A percentile compares a stretch with the other conserved stretches of the same genome.
phyloP scores from a whole-genome alignment of 164 flowering plant genomes.

The Aristolochia californica region DNA sequence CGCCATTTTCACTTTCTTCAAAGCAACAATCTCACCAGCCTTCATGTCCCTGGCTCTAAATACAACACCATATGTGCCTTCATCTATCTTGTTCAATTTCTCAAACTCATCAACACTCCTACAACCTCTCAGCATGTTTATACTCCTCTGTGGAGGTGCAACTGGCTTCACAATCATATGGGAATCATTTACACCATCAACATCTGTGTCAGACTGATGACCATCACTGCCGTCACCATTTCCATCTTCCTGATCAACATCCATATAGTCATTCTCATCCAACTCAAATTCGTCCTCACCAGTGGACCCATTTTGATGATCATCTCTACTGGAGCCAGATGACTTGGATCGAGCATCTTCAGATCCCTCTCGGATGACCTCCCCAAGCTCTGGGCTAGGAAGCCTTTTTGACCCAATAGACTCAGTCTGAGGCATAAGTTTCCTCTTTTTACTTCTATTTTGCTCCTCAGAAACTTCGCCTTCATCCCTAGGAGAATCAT shows the following conservation, averaged over 20 bases:
- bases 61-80: conserved; percentile 77
- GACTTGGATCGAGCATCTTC: conserved; percentile 11
- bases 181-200: conserved; percentile 15
- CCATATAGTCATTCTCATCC: conserved; percentile 15
- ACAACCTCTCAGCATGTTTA: conserved; percentile 48
- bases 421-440: not conserved
- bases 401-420: conserved; percentile 1
- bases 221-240: conserved; percentile 1
- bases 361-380: conserved; percentile 20
- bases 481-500: conserved; percentile 12
- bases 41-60: conserved; percentile 56
- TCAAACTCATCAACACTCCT: conserved; percentile 58
- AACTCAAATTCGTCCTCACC: conserved; percentile 18
- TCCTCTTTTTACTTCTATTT: conserved; percentile 10
- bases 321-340: conserved; percentile 16
- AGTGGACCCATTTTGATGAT: not conserved
- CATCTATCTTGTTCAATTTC: conserved; percentile 49
- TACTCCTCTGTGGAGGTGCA: conserved; percentile 12
- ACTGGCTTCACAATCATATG: not conserved
- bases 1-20: conserved; percentile 72
- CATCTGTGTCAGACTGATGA: conserved; percentile 7
- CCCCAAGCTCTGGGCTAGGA: conserved; percentile 34
- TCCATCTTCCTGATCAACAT: conserved; percentile 13
- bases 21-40: conserved; percentile 57
- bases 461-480: conserved; percentile 11